A percentile compares a stretch with the other conserved stretches of the same genome.
phyloP scores from a whole-genome alignment of 1,284 basidiomycete species.

The Ustilago shanxiensis region DNA sequence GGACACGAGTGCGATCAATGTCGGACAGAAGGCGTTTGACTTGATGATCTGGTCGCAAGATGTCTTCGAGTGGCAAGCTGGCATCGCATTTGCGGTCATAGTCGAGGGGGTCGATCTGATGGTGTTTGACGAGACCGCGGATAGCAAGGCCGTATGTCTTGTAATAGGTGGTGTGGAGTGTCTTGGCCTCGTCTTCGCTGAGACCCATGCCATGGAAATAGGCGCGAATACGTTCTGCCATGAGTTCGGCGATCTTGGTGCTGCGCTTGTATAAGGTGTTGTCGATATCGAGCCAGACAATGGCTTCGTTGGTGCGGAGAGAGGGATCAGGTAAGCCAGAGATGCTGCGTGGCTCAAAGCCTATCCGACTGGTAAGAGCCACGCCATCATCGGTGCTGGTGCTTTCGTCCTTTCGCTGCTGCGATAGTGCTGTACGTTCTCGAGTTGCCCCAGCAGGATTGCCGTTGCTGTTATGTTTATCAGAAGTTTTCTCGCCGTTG shows the following conservation, averaged over 20 bases:
- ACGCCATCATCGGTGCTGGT: conserved; percentile 27
- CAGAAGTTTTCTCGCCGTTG: not conserved
- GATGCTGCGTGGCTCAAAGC: conserved; percentile 43
- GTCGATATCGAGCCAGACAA: conserved; percentile 88
- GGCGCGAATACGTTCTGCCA: conserved; percentile 83
- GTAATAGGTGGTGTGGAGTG: conserved; percentile 82
- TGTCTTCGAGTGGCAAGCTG: conserved; percentile 83
- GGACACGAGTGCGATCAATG: conserved; percentile 81
- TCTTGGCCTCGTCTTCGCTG: conserved; percentile 78
- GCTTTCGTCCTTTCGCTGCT: conserved; percentile 16
- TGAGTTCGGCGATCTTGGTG: conserved; percentile 78
- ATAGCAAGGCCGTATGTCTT: conserved; percentile 84
- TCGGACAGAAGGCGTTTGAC: conserved; percentile 80
- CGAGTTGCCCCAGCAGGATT: not conserved
- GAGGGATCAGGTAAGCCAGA: conserved; percentile 36
- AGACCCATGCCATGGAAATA: conserved; percentile 83
- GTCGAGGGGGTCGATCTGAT: conserved; percentile 85
- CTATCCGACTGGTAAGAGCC: conserved; percentile 35
- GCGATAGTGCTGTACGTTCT: not conserved
- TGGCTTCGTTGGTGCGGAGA: conserved; percentile 56
- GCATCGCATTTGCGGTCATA: conserved; percentile 88
- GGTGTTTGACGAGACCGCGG: conserved; percentile 82
- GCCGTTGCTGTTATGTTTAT: not conserved
- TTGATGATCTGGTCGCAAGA: conserved; percentile 78
- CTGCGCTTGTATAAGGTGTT: conserved; percentile 79